Percentiles rank a stretch among this genome's conserved stretches.
phyloP scores from a whole-genome alignment of 345 rosid genomes.

The Linum tenue region DNA sequence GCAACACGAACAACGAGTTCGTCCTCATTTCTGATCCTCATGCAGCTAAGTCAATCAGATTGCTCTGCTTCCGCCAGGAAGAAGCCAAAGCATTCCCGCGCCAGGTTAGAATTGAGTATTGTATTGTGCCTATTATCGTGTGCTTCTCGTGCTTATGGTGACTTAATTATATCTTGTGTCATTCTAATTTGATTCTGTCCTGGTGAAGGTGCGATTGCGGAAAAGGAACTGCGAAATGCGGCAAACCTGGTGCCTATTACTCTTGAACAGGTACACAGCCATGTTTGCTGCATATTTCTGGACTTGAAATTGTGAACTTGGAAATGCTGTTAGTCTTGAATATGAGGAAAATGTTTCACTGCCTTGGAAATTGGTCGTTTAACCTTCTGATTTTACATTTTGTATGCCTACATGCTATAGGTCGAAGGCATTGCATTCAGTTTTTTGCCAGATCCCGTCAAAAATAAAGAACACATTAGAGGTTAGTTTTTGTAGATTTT shows the following conservation, averaged over 20 bases:
- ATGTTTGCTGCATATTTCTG: not conserved
- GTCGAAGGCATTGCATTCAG: conserved; percentile 92
- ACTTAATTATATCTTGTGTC: not conserved
- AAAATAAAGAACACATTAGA: conserved; percentile 85
- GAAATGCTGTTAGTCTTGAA: no score
- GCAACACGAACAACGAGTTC: conserved; percentile 84
- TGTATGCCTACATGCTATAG: conserved; percentile 70
- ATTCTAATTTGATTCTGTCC: not conserved
- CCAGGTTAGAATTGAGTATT: conserved; percentile 34
- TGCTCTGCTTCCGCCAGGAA: conserved; percentile 89
- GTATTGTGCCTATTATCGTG: not conserved
- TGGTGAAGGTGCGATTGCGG: conserved; percentile 57
- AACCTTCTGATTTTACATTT: conserved; percentile 9
- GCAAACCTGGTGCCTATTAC: conserved; percentile 82
- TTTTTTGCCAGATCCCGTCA: conserved; percentile 86
- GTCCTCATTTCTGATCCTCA: conserved; percentile 82
- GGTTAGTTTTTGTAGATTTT: conserved; percentile 38
- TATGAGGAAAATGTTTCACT: no score
- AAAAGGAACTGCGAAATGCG: conserved; percentile 54
- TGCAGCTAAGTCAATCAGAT: conserved; percentile 68
- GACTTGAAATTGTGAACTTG: no score
- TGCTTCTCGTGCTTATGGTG: no score
- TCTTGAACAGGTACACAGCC: conserved; percentile 79
- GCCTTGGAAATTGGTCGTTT: no score
- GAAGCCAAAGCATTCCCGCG: conserved; percentile 88